phyloP scores from a whole-genome alignment of 179 eudicot species.

The Camellia oleifera region DNA sequence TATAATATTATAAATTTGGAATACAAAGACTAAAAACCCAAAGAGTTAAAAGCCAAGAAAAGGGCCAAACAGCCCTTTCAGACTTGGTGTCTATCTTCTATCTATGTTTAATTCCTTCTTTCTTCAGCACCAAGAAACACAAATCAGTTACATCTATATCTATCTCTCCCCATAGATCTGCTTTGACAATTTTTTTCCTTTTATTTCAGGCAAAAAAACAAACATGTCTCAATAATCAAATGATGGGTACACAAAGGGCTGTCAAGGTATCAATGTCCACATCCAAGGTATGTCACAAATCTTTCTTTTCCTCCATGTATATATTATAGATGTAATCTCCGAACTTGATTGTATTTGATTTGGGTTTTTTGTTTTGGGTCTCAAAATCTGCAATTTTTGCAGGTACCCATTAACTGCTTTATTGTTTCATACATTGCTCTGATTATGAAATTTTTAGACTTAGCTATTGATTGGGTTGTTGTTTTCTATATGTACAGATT shows the following conservation, averaged over 20 bases:
- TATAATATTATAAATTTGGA: not conserved
- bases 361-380: too few species aligned
- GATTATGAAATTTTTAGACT: not conserved
- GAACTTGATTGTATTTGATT: not conserved
- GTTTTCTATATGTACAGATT: conserved; percentile 16
- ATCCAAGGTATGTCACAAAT: conserved; percentile 14
- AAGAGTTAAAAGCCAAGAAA: not conserved
- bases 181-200: not conserved
- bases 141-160: not conserved
- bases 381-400: not conserved
- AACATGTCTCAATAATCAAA: not conserved
- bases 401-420: not conserved
- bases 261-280: not conserved
- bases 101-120: conserved; percentile 9
- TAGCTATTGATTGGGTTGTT: not conserved
- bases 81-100: not conserved
- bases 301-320: not conserved
- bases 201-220: not conserved
- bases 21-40: conserved; percentile 7
- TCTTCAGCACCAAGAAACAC: conserved; percentile 5
- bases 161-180: not conserved
- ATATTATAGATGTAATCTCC: not conserved
- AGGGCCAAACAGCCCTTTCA: conserved; percentile 16
- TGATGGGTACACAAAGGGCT: conserved; percentile 2
- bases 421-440: not conserved